Evolutionary conservation across 305 asterid species (phyloP), one percentile per base, ranked within the genome.

Genomic region (Andrographis paniculata): DNA sequence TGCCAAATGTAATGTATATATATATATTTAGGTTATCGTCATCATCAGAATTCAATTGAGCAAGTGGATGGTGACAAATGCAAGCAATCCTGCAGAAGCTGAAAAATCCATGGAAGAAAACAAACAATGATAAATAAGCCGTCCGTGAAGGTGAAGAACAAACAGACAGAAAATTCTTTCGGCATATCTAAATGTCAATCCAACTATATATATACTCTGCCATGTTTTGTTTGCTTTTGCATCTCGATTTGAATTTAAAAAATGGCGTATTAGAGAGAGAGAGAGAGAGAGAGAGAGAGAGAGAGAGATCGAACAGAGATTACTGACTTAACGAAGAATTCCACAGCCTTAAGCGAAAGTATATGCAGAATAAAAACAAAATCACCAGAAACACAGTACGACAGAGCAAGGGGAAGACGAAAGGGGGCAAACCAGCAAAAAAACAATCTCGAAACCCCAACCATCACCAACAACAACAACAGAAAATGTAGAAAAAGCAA

Each of bases 111-210:
- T 45, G 43, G 44, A 42, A 40, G 66, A 41, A 60, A 60, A 43
- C 59, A 56, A 22, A 50, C 33, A 31, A 28, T 19, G 14, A 54
- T 24, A 43, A 28, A 56, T 56, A 50, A 52, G 74, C 78, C 70
- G 73, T 46, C 83, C 60, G 19, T 17, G 49, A 59, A 53, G 8
- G 30, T 3, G 8, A 4, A 8, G 66, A 51, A 30, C 33, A 55
- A 40, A 42, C 37, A 38, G 20, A 48, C 15, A 30, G 4, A 48
- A 48, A 47, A 33, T 4, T 47, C 46, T 54, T 42, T 48, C 52
- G 70, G 56, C 59, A 56, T 19, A 33, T 61, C 50, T 53, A 22
- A 42, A 50, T 39, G 56, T 7, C 53, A 42, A 52, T 24, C 47
- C 24, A 38, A 28, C 14, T 17, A 33, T 14, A 11, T 4, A 16